Percentiles rank a stretch among this genome's conserved stretches.
phyloP scores from a whole-genome alignment of 257 asterid genomes.

The Rehmannia glutinosa region DNA sequence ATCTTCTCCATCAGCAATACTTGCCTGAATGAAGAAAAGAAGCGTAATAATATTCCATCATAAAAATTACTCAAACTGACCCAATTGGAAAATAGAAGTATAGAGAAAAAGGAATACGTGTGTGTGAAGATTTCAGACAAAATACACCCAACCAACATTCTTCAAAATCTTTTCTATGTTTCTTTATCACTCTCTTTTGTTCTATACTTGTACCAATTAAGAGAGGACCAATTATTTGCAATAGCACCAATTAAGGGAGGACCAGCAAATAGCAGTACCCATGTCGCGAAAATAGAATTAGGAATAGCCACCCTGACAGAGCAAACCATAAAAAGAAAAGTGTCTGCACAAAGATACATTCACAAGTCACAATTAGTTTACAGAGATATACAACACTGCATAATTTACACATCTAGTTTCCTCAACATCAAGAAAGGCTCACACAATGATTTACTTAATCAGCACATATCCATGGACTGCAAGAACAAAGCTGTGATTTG shows the following conservation, averaged over 20 bases:
- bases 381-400: neutral
- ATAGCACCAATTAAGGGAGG: slow-evolving; percentile 85
- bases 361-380: slow-evolving; percentile 9
- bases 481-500: neutral
- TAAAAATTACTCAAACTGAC: too few relatives aligned
- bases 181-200: too few relatives aligned
- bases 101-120: too few relatives aligned
- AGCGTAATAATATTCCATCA: too few relatives aligned
- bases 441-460: neutral
- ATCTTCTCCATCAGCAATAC: slow-evolving; percentile 79
- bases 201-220: too few relatives aligned
- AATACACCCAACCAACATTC: too few relatives aligned
- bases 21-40: slow-evolving; percentile 54
- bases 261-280: slow-evolving; percentile 94
- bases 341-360: slow-evolving; percentile 53
- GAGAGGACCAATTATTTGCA: slow-evolving; percentile 90
- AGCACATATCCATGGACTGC: neutral
- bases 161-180: too few relatives aligned
- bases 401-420: slow-evolving; percentile 9
- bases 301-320: slow-evolving; percentile 95
- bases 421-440: neutral
- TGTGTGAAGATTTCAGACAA: too few relatives aligned
- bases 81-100: too few relatives aligned
- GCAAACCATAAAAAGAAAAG: slow-evolving; percentile 96
- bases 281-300: slow-evolving; percentile 70